Evolutionary conservation across 495 filamentous ascomycete genomes (phyloP), one percentile per base, ranked within the genome.

Genomic region (Opeltia flavorubescens): DNA sequence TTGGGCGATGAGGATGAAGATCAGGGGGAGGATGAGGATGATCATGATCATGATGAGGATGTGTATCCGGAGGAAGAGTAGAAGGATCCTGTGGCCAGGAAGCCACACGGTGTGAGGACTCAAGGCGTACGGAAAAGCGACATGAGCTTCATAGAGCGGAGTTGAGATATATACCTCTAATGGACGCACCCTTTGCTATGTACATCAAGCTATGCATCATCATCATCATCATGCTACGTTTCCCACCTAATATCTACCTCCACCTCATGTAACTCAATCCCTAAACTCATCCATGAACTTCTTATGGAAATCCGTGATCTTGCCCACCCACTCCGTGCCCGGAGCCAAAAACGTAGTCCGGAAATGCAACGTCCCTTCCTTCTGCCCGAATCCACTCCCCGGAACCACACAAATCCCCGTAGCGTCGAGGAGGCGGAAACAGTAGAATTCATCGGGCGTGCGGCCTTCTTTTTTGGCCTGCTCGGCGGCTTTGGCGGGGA

Each of bases 361-460:
- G 72, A 98, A 93, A 73, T 98, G 91, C 58, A 91, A 67, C 17
- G 81, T 88, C 57, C 84, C 81, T 55, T 91, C 82, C 67, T 81
- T 88, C 71, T 98, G 91, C 5, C 91, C 89, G 57, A 98, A 98
- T 4, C 93, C 91, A 29, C 74, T 78, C 5, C 91, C 91, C 1
- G 93, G 84, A 0, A 96, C 86, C 27, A 94, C 79, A 52, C 91
- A 98, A n/a, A 98, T 80, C 45, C 91, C 91, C 1, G 91, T 96
- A 12, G 86, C 84, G 59, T 98, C 89, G 41, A 98, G 80, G 45
- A 96, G 64, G 31, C 78, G 74, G 66, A 89, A 75, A 64, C 81
- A 86, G 74, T 96, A 98, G 67, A 86, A 96, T 60, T 95, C 91
- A 53, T 98, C 91, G 1, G 89, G 73, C 21, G 72, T 69, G 54